Evolutionary conservation across 345 rosid species (phyloP), one percentile per base, ranked within the genome.

Genomic region (Hirschfeldia incana): DNA sequence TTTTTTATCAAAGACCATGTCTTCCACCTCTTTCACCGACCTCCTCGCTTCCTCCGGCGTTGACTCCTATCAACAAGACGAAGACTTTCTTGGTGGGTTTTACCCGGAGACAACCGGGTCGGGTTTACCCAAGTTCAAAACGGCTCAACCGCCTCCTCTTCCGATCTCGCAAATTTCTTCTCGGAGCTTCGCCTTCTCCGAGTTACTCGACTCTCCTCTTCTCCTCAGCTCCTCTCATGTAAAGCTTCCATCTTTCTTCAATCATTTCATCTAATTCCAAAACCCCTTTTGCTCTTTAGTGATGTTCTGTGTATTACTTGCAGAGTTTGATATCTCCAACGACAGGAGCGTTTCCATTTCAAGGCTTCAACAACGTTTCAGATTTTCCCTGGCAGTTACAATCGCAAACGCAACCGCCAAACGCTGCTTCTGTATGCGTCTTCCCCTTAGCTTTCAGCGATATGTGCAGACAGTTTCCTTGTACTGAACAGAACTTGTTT

Each of bases 251-350:
- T 65, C 33, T 78, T 75, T 75, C 3, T 10, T 15, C 0, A 0
- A 36, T 33, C 57, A 8, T 59, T 36, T 34, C 29, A 69, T 44
- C 70, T 51, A 51, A 29, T 13, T 13, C 49, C 4, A 0, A 15
- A 39, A 29, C 74, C 46, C 5, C 5, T 49, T 42, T 55, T 88
- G 92, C 36, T 33, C 34, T 32, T 33, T 33, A 33, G 36, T 33
- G 8, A 33, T 5, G 36, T 33, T 33, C 36, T 61, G 29, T 17
- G 4, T 2, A 16, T 33, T 37, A 29, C 84, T 64, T 80, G 37
- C 87, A 95, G 99, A 83, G 87, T 84, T 74, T 95, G 69, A 90
- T 94, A 49, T 95, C 99, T 46, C 99, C 99, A 1, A 95, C 99
- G 6, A 95, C 99, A 1, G 99, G 99, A 71, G 55, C 94, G 12